Evolutionary conservation across 2,329 filamentous ascomycete genomes (phyloP).

Genomic region (Colletotrichum incanum): DNA sequence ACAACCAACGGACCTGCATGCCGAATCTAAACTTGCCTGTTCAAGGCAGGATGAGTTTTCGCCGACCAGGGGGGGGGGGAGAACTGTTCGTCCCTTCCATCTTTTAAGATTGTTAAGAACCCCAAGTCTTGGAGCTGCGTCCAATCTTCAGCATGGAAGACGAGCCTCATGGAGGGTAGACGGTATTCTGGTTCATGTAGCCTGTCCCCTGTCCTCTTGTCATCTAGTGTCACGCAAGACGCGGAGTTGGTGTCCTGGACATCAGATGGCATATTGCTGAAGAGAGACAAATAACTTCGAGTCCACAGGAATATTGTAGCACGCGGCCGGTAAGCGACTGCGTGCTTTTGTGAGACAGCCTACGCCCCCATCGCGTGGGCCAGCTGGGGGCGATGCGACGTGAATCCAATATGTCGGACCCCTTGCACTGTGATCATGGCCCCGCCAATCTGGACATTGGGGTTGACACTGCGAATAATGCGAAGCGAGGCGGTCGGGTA

Average conservation of each 20-base stretch:
- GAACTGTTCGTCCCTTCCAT: not conserved
- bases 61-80: not conserved
- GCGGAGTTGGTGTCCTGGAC: not conserved
- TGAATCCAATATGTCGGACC: not conserved
- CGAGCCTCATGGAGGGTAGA: conserved; percentile 10
- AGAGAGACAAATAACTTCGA: not conserved
- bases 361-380: not conserved
- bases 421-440: not conserved
- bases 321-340: conserved; percentile 13
- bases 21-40: conserved; percentile 5
- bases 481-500: not conserved
- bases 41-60: not conserved
- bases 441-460: not conserved
- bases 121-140: conserved; percentile 5
- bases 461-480: conserved; percentile 4
- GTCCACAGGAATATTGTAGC: conserved; percentile 28
- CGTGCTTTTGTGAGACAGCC: conserved; percentile 6
- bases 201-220: not conserved
- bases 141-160: conserved; percentile 27
- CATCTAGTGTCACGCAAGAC: conserved; percentile 8
- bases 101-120: not conserved
- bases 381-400: conserved; percentile 1
- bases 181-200: conserved; percentile 22
- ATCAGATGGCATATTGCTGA: conserved; percentile 14
- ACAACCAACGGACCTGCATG: conserved; percentile 1